Evolutionary conservation across 1,139 yeast genomes (phyloP), one percentile per base, ranked within the genome.

Genomic region (Maudiozyma humilis): DNA sequence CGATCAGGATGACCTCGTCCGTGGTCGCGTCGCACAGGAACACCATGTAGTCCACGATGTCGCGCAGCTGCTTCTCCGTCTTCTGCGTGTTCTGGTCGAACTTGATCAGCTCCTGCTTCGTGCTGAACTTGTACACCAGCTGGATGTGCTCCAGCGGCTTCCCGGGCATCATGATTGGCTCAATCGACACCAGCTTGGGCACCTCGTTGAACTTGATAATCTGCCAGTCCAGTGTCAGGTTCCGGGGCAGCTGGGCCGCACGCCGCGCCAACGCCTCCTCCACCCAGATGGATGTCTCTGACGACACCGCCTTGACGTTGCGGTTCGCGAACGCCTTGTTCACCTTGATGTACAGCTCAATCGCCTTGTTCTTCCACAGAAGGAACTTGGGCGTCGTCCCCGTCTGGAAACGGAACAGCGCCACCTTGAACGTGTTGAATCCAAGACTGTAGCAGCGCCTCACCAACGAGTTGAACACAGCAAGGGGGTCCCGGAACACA

Each of bases 171-270:
- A 70, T 79, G 73, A 63, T 73, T 56, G 78, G 88, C 76, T 59
- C 93, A 56, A 87, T 76, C 3, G 80, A 72, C 42, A 83, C 71
- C 34, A 87, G 70, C 62, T 81, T 83, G 32, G 96, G 96, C 44
- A 78, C 74, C 27, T 72, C 67, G 52, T 78, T 82, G 56, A 87
- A 78, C 50, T 80, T 77, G 34, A 79, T 66, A 44, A 88, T 70
- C 55, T 84, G 82, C 96, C 96, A 88, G 44, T 75, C 77, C 49
- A 86, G 68, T 47, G 73, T 72, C 34, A 77, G 69, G 47, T 73
- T 71, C 15, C 67, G 62, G 17, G 96, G 95, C 46, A 87, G 69
- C 27, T 72, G 64, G 18, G 66, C 62, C 41, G 71, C 68, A 52
- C 87, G 71, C 27, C 69, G 65, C 44, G 68, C 65, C 43, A 80